Percentiles rank a stretch among this genome's conserved stretches.
These are phyloP conservation scores for Xylariaceae sp. DNA, from an alignment of 2,329 filamentous ascomycete genomes.

Conservation along the genomic window DNA sequence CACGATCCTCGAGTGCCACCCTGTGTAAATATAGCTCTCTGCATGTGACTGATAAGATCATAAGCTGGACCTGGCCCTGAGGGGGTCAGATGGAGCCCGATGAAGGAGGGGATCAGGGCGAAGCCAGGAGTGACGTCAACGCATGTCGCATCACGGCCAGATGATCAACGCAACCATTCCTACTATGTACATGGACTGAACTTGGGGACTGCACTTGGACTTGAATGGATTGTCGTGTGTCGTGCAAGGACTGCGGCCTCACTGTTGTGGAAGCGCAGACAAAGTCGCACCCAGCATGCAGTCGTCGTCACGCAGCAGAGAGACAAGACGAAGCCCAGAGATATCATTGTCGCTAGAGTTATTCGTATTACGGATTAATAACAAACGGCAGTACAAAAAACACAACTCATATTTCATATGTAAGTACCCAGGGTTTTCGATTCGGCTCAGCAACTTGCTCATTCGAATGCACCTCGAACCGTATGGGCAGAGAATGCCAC, in stretches of 20 bases:
- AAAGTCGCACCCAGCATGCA: background rate
- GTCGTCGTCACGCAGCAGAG: background rate
- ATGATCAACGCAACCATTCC: background rate
- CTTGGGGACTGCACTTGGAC: too few relatives aligned
- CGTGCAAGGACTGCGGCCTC: too few relatives aligned
- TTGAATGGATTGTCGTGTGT: too few relatives aligned
- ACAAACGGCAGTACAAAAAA: too few relatives aligned
- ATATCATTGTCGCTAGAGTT: too few relatives aligned
- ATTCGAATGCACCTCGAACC: too few relatives aligned
- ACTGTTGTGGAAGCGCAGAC: too few relatives aligned
- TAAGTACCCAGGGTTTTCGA: too few relatives aligned
- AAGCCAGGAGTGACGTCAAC: constrained; percentile 15
- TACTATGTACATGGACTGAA: background rate
- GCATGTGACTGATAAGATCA: constrained; percentile 1
- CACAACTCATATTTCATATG: too few relatives aligned
- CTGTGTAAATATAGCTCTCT: background rate
- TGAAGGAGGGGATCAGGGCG: background rate
- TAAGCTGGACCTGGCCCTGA: background rate
- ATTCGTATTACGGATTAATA: too few relatives aligned
- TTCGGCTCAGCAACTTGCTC: too few relatives aligned
- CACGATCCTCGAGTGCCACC: background rate
- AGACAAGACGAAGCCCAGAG: background rate
- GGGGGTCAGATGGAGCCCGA: background rate
- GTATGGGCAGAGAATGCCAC: too few relatives aligned
- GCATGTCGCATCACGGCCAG: background rate